Conservation (phyloP, 306 rosid genomes). For the Morella rubra region DNA sequence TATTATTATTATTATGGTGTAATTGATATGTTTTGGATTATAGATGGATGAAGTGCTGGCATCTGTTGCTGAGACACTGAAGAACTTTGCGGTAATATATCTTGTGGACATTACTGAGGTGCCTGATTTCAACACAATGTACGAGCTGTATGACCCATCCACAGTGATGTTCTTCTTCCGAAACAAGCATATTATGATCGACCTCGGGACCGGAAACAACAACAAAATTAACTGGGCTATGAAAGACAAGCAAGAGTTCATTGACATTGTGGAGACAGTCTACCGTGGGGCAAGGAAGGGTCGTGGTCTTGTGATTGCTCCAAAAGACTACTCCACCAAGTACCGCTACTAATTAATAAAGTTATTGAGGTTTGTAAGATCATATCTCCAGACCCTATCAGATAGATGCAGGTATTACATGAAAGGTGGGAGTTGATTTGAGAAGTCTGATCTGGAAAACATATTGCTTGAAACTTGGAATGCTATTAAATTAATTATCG, state of each 20-base stretch:
- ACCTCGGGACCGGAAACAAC: conserved; percentile 97
- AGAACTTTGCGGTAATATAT: conserved; percentile 88
- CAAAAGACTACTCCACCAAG: conserved; percentile 95
- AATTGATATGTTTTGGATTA: not conserved
- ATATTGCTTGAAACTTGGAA: not conserved
- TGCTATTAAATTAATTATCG: too few species aligned
- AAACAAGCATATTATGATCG: conserved; percentile 98
- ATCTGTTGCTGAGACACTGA: conserved; percentile 81
- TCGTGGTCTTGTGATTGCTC: conserved; percentile 91
- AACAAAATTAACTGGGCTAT: conserved; percentile 98
- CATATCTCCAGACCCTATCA: not conserved
- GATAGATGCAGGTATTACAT: not conserved
- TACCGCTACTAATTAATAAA: conserved; percentile 64
- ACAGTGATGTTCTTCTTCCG: conserved; percentile 95
- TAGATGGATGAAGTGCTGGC: conserved; percentile 96
- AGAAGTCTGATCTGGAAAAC: not conserved
- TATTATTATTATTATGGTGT: not conserved
- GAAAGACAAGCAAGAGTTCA: conserved; percentile 96
- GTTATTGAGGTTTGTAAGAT: not conserved
- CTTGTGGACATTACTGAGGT: conserved; percentile 96
- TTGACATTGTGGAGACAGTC: conserved; percentile 81
- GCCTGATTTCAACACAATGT: conserved; percentile 97
- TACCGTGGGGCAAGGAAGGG: conserved; percentile 92
- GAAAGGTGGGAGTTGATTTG: not conserved
- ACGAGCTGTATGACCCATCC: conserved; percentile 85